Conservation (phyloP, 2,329 filamentous ascomycete species). For the Colletotrichum liriopes region DNA sequence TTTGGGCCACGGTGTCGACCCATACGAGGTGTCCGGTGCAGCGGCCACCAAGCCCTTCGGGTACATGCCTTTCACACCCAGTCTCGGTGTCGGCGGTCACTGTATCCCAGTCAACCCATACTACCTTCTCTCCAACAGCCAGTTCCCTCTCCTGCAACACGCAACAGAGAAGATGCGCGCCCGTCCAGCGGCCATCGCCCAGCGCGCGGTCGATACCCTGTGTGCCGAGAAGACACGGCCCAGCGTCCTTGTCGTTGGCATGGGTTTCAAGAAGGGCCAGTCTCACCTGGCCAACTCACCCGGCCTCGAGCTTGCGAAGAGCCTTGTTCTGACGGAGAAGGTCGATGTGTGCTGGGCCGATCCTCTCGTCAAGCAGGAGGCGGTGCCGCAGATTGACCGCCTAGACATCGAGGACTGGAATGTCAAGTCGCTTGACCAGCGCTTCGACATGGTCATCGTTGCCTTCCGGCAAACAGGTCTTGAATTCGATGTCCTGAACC, state of each 20-base stretch:
- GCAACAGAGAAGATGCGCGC: slow-evolving; percentile 62
- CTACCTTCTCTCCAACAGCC: slow-evolving; percentile 65
- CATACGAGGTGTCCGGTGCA: slow-evolving; percentile 65
- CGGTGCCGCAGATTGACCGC: slow-evolving; percentile 57
- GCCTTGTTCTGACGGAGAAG: slow-evolving; percentile 53
- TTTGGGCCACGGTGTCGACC: slow-evolving; percentile 60
- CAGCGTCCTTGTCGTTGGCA: slow-evolving; percentile 61
- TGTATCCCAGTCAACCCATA: slow-evolving; percentile 71
- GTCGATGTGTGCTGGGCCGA: slow-evolving; percentile 62
- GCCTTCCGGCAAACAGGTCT: slow-evolving; percentile 60
- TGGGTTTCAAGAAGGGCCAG: slow-evolving; percentile 68
- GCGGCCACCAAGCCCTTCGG: slow-evolving; percentile 69
- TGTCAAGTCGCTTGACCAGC: slow-evolving; percentile 50
- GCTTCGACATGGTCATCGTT: slow-evolving; percentile 62
- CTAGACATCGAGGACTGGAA: slow-evolving; percentile 58
- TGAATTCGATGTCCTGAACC: slow-evolving; percentile 57
- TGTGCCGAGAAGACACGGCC: slow-evolving; percentile 45
- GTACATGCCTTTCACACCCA: slow-evolving; percentile 63
- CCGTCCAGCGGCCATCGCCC: slow-evolving; percentile 58
- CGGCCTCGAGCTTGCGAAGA: slow-evolving; percentile 59
- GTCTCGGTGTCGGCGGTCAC: slow-evolving; percentile 68
- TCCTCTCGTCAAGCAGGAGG: slow-evolving; percentile 59
- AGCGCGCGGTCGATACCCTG: slow-evolving; percentile 53
- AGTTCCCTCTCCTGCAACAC: slow-evolving; percentile 62
- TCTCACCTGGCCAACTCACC: slow-evolving; percentile 64